Conservation (phyloP, 2,329 filamentous ascomycete species). For the Colletotrichum sp. region DNA sequence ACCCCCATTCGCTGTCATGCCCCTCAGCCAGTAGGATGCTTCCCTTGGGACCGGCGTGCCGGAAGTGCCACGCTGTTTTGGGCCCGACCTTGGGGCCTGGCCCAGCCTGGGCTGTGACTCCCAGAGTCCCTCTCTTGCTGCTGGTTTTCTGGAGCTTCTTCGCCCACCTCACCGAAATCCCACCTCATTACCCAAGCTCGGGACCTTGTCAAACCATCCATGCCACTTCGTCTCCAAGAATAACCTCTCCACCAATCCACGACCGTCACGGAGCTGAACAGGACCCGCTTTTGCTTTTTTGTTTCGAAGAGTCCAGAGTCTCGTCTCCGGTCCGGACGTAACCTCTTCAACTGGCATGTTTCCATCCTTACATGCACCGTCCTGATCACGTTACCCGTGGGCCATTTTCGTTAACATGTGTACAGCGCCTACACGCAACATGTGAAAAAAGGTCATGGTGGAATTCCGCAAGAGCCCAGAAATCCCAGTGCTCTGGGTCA, state of each 20-base stretch:
- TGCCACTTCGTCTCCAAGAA: background rate
- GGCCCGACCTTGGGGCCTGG: conserved; percentile 1
- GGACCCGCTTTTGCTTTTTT: background rate
- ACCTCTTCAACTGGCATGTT: background rate
- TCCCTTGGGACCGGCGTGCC: background rate
- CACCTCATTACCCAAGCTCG: background rate
- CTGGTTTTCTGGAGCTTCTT: background rate
- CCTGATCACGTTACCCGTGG: background rate
- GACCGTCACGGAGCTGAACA: background rate
- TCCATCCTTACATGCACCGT: background rate
- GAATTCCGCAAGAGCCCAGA: background rate
- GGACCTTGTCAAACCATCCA: background rate
- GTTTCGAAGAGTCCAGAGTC: conserved; percentile 1
- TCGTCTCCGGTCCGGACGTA: background rate
- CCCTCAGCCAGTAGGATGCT: conserved; percentile 13
- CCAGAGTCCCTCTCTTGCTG: background rate
- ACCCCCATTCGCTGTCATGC: background rate
- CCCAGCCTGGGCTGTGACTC: background rate
- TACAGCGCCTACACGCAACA: background rate
- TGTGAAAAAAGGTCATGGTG: background rate
- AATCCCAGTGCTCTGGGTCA: background rate
- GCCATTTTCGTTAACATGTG: background rate
- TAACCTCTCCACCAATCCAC: conserved; percentile 9
- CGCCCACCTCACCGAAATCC: background rate
- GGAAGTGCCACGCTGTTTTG: conserved; percentile 11